phyloP scores from a whole-genome alignment of 2,329 filamentous ascomycete genomes.

The Sporothrix pseudoabietina region DNA sequence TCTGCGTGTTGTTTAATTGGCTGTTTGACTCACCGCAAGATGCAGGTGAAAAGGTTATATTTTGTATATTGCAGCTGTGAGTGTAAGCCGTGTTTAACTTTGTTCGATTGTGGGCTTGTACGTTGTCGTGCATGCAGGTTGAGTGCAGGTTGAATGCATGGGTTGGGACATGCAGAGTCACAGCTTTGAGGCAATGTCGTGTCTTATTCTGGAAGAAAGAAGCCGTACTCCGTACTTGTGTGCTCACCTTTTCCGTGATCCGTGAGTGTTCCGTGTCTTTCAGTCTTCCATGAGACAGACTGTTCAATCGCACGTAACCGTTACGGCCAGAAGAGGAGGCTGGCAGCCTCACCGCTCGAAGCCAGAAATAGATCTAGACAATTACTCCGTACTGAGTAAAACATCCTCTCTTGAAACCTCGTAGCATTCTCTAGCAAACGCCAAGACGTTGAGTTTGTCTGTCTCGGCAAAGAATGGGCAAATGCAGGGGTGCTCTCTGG shows the following conservation, averaged over 20 bases:
- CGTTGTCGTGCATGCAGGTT: background rate
- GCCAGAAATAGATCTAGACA: background rate
- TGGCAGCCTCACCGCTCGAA: background rate
- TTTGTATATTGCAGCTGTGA: background rate
- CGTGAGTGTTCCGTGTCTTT: background rate
- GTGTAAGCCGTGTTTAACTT: background rate
- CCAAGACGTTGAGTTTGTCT: constrained; percentile 13
- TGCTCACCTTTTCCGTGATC: background rate
- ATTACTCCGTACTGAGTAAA: too few species aligned
- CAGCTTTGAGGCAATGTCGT: background rate
- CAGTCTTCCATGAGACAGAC: background rate
- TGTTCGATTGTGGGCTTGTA: background rate
- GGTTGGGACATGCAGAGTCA: constrained; percentile 6
- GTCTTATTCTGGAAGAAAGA: background rate
- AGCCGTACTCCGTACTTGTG: background rate
- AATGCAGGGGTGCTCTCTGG: background rate
- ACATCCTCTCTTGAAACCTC: background rate
- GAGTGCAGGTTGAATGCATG: background rate
- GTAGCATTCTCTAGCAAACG: background rate
- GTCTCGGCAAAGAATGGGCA: constrained; percentile 19
- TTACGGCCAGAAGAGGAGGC: constrained; percentile 9
- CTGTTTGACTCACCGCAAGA: constrained; percentile 24
- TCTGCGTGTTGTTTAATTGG: constrained; percentile 14
- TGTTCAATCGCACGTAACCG: background rate
- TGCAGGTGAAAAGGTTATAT: background rate